phyloP scores from a whole-genome alignment of 352 stramenopile species.

The Blastocystis sp. region DNA sequence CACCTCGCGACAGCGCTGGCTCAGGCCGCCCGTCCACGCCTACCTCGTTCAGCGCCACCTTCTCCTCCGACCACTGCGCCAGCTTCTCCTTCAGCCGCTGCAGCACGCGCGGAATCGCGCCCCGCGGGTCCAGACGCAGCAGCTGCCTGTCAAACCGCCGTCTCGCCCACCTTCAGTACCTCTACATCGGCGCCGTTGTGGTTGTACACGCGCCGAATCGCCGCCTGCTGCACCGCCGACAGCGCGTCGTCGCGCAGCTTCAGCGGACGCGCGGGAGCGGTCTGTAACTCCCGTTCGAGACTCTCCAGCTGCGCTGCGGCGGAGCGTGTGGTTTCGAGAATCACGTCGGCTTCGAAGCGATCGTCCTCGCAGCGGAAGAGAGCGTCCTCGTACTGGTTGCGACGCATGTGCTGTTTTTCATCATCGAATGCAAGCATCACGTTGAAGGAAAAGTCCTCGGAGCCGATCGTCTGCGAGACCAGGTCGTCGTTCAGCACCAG shows the following conservation, averaged over 20 bases:
- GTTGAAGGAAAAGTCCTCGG: constrained; percentile 93
- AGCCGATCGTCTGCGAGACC: constrained; percentile 91
- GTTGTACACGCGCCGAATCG: constrained; percentile 93
- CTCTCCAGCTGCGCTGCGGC: constrained; percentile 86
- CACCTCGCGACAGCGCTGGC: constrained; percentile 66
- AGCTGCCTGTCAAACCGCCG: constrained; percentile 75
- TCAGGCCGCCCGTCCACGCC: constrained; percentile 71
- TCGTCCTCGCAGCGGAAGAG: constrained; percentile 98
- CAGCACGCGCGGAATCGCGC: constrained; percentile 90
- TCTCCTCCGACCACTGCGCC: constrained; percentile 78
- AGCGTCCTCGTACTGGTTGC: constrained; percentile 95
- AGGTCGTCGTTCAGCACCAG: constrained; percentile 73
- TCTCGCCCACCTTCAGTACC: background rate
- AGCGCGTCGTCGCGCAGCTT: constrained; percentile 82
- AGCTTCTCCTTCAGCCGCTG: constrained; percentile 96
- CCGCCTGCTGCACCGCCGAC: constrained; percentile 86
- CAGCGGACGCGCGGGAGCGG: background rate
- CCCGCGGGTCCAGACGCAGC: constrained; percentile 84
- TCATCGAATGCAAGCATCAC: background rate
- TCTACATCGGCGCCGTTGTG: constrained; percentile 77
- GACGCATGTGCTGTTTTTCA: constrained; percentile 81
- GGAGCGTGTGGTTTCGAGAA: constrained; percentile 87
- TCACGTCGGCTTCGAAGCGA: constrained; percentile 84
- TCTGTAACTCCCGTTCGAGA: constrained; percentile 81
- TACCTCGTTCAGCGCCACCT: constrained; percentile 83